Evolutionary conservation across 169 alveolate species (phyloP).

Genomic region (Plasmodium ovale): DNA sequence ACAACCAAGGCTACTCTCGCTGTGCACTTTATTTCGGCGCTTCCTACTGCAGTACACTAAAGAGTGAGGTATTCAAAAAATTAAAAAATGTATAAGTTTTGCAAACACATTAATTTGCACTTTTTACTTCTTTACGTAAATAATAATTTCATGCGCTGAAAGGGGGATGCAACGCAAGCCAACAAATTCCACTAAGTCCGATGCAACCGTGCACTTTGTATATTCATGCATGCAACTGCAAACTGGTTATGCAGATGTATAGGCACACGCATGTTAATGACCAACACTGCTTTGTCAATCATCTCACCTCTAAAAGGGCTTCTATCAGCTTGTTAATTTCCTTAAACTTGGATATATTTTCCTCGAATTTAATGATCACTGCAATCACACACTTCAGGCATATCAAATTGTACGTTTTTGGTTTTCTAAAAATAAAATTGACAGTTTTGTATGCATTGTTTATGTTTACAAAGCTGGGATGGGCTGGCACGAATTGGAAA

Average conservation of each 20-base stretch:
- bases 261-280: background rate
- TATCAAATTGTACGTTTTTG: conserved; percentile 63
- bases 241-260: background rate
- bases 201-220: too few relatives aligned
- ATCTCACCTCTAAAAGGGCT: conserved; percentile 65
- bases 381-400: conserved; percentile 66
- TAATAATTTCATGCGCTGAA: background rate
- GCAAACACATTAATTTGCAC: too few relatives aligned
- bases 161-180: background rate
- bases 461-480: too few relatives aligned
- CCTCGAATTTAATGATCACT: conserved; percentile 62
- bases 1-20: conserved; percentile 73
- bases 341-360: conserved; percentile 62
- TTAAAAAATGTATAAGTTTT: too few relatives aligned
- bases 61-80: background rate
- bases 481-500: background rate
- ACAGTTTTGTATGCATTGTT: too few relatives aligned
- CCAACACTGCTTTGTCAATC: background rate
- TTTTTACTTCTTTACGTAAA: too few relatives aligned
- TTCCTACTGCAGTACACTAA: conserved; percentile 71
- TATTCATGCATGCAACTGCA: too few relatives aligned
- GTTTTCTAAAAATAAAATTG: conserved; percentile 36
- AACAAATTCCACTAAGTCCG: background rate
- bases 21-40: conserved; percentile 76
- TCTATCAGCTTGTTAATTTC: conserved; percentile 53